Conservation (phyloP, 768 basidiomycete genomes). For the Neoboletus magnificus region DNA sequence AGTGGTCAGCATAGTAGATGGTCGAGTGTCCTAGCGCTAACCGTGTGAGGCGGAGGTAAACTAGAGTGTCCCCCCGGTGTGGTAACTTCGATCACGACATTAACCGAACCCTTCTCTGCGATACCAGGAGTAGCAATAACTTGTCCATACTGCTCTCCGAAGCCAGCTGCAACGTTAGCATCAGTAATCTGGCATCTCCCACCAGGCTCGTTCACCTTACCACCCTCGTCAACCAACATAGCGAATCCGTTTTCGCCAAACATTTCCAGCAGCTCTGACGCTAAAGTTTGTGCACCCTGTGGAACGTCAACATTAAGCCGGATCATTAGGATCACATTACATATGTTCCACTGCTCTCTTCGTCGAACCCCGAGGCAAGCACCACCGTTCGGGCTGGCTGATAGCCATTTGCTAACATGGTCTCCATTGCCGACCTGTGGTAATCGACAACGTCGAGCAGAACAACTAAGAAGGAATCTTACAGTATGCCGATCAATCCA, state of each 20-base stretch:
- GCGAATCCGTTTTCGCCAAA: slow-evolving; percentile 75
- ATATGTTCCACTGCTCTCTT: slow-evolving; percentile 56
- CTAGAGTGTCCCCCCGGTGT: slow-evolving; percentile 84
- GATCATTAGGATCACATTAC: slow-evolving; percentile 25
- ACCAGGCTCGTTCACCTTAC: slow-evolving; percentile 36
- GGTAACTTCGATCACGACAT: slow-evolving; percentile 61
- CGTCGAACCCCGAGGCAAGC: slow-evolving; percentile 72
- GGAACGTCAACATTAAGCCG: not conserved
- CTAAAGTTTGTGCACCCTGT: slow-evolving; percentile 55
- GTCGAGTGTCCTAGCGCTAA: slow-evolving; percentile 25
- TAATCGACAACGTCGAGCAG: not conserved
- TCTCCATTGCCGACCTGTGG: slow-evolving; percentile 54
- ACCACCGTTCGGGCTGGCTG: slow-evolving; percentile 61
- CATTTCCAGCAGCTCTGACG: slow-evolving; percentile 44
- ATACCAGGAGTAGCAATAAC: slow-evolving; percentile 61
- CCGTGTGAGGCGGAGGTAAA: slow-evolving; percentile 79
- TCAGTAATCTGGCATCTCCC: not conserved
- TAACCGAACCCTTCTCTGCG: slow-evolving; percentile 70
- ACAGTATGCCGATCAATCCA: slow-evolving; percentile 68
- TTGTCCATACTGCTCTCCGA: slow-evolving; percentile 46
- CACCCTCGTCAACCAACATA: slow-evolving; percentile 86
- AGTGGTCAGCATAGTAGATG: slow-evolving; percentile 9
- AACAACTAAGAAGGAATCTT: slow-evolving; percentile 1
- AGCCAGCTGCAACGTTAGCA: slow-evolving; percentile 41
- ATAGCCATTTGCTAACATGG: slow-evolving; percentile 59